phyloP scores from a whole-genome alignment of 106 monocot genomes.

The Dactylorhiza incarnata region DNA sequence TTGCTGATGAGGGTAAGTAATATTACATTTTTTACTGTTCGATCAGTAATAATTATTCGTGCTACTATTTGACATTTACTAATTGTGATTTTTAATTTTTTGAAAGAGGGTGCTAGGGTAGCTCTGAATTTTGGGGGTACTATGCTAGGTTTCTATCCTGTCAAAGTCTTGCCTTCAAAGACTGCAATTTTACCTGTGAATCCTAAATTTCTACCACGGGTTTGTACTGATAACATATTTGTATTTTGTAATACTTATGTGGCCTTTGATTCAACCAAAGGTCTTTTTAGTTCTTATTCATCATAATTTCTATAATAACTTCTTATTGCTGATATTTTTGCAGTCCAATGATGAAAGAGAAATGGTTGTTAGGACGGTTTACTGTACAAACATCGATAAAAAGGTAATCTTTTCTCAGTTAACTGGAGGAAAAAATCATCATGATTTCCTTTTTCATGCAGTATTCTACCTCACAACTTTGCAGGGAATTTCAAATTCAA shows the following conservation, averaged over 20 bases:
- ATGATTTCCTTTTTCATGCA: too few relatives aligned
- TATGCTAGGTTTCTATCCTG: conserved; percentile 60
- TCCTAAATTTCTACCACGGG: conserved; percentile 80
- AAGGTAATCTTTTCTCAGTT: conserved; percentile 30
- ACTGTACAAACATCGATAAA: conserved; percentile 70
- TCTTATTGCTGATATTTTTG: conserved; percentile 8
- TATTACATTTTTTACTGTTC: not conserved
- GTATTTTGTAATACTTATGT: not conserved
- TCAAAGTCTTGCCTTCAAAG: conserved; percentile 82
- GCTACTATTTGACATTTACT: not conserved
- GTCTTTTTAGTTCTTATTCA: not conserved
- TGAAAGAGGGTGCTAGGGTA: conserved; percentile 49
- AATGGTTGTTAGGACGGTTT: conserved; percentile 54
- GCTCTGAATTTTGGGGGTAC: conserved; percentile 63
- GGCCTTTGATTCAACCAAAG: not conserved
- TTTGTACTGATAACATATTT: conserved; percentile 12
- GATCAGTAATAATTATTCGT: not conserved
- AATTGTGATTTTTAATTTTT: not conserved
- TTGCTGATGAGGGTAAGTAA: conserved; percentile 40
- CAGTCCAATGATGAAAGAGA: conserved; percentile 51
- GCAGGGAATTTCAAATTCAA: too few relatives aligned
- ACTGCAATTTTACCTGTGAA: conserved; percentile 89
- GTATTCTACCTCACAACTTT: too few relatives aligned
- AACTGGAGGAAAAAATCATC: too few relatives aligned
- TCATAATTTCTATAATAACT: not conserved